Base-by-base conservation (phyloP, 2,329 filamentous ascomycete species). In the Pyricularia grisea region DNA sequence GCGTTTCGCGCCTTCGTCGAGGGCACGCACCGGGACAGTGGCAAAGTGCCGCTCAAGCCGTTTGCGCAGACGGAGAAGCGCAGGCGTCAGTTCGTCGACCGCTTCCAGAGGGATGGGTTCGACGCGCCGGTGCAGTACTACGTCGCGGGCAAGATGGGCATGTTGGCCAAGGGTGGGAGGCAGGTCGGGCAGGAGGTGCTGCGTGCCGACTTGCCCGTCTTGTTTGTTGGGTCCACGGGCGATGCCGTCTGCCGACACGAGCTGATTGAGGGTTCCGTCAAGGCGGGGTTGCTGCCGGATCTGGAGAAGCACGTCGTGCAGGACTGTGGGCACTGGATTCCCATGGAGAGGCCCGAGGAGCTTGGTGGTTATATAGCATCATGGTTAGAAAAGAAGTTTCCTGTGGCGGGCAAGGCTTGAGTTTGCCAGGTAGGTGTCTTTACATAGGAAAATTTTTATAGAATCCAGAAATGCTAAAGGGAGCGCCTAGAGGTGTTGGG, bases 1-100 rank as follows among this genome's bases (percentile, higher is more conserved):
- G 79, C 75, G 4, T 75, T 81, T 72, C 75, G 78, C 10, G 70
- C 68, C 12, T 75, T 72, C n/a, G 30, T 75, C 7, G 69, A 71
- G 67, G 69, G 61, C 31, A 55, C n/a, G 5, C 28, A 67, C 33
- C 65, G 23, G n/a, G 65, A 74, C 10, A 73, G 69, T 33, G 71
- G 74, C n/a, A 70, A 72, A 11, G 72, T 75, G 50, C 69, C 72
- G 4, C 72, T 74, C 10, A 70, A 72, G n/a, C 68, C 73, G 1
- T 78, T 74, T 65, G 76, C 76, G 28, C 73, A 72, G 7, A 64
- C 72, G 23, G 72, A 73, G 58, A 70, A 72, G 70, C 74, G 72
- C 66, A 74, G 72, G 66, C 71, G 73, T 12, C 61, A 50, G 9
- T 78, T 77, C 36, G 64, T 76, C 33, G 69, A 72, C n/a, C 71